phyloP scores from a whole-genome alignment of 2,329 filamentous ascomycete species.

The Penicillium hordei region DNA sequence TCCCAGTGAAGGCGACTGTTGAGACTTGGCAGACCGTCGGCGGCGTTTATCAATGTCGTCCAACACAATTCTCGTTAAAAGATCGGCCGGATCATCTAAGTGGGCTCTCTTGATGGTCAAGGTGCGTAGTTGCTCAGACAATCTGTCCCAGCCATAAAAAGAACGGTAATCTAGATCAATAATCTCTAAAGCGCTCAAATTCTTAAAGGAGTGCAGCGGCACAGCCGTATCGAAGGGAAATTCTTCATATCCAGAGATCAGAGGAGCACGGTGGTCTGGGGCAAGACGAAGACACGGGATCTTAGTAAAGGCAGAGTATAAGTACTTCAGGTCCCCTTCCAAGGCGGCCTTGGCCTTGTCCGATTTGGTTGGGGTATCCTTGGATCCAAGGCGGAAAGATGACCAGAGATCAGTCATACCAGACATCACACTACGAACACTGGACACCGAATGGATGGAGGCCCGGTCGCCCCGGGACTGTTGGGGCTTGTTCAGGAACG shows the following conservation, averaged over 20 bases:
- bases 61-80: constrained; percentile 88
- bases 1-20: constrained; percentile 73
- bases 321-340: constrained; percentile 85
- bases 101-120: constrained; percentile 83
- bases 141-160: constrained; percentile 93
- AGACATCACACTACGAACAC: constrained; percentile 95
- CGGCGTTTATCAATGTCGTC: constrained; percentile 95
- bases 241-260: constrained; percentile 93
- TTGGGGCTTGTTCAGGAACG: constrained; percentile 83
- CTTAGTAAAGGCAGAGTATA: constrained; percentile 98
- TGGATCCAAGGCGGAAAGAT: constrained; percentile 77
- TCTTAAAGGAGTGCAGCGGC: constrained; percentile 96
- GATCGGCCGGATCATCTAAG: constrained; percentile 84
- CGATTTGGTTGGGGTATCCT: constrained; percentile 75
- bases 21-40: constrained; percentile 80
- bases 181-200: constrained; percentile 88
- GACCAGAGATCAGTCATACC: constrained; percentile 94
- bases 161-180: constrained; percentile 95
- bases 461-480: constrained; percentile 81
- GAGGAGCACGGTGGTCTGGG: constrained; percentile 85
- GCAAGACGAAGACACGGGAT: constrained; percentile 87
- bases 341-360: constrained; percentile 87
- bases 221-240: constrained; percentile 98
- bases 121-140: constrained; percentile 88
- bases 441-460: constrained; percentile 93